Percentiles rank a stretch among this genome's conserved stretches.
phyloP scores from a whole-genome alignment of 495 filamentous ascomycete genomes.

The Podospora pseudocomata region DNA sequence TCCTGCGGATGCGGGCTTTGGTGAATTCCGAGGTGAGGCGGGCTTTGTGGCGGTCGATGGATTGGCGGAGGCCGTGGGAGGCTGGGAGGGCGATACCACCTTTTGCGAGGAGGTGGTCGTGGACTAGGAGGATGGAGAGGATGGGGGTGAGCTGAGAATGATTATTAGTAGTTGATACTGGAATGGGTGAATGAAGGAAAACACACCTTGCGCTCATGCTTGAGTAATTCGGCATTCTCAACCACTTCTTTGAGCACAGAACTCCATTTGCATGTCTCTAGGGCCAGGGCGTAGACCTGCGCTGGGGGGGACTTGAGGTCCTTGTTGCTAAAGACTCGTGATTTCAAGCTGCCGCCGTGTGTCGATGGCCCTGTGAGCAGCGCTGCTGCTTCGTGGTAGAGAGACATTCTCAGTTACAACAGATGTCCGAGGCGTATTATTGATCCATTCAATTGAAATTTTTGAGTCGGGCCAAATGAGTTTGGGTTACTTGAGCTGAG shows the following conservation, averaged over 20 bases:
- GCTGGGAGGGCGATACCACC: slow-evolving; percentile 72
- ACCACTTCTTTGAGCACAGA: slow-evolving; percentile 79
- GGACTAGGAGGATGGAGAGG: slow-evolving; percentile 74
- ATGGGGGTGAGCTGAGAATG: slow-evolving; percentile 66
- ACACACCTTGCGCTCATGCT: slow-evolving; percentile 73
- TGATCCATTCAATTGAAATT: neutral
- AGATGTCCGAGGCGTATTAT: neutral
- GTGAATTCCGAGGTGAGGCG: slow-evolving; percentile 77
- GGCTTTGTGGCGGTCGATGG: slow-evolving; percentile 77
- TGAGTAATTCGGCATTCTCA: slow-evolving; percentile 65
- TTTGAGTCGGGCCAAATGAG: too few species aligned
- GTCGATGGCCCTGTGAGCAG: slow-evolving; percentile 62
- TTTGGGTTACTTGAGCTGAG: neutral
- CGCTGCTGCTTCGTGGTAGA: slow-evolving; percentile 85
- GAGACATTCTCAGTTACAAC: slow-evolving; percentile 57
- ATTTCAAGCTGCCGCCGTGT: slow-evolving; percentile 72
- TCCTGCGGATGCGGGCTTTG: slow-evolving; percentile 67
- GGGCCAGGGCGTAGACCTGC: slow-evolving; percentile 79
- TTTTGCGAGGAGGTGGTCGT: slow-evolving; percentile 81
- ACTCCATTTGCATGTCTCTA: slow-evolving; percentile 89
- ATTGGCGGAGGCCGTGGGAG: slow-evolving; percentile 68
- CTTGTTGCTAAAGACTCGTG: slow-evolving; percentile 68
- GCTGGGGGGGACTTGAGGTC: slow-evolving; percentile 69
- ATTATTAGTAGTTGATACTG: neutral
- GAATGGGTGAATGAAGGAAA: neutral